A percentile compares a stretch with the other conserved stretches of the same genome.
Conservation (phyloP, 176 grass and related monocot species). For the Aegilops tauschii region DNA sequence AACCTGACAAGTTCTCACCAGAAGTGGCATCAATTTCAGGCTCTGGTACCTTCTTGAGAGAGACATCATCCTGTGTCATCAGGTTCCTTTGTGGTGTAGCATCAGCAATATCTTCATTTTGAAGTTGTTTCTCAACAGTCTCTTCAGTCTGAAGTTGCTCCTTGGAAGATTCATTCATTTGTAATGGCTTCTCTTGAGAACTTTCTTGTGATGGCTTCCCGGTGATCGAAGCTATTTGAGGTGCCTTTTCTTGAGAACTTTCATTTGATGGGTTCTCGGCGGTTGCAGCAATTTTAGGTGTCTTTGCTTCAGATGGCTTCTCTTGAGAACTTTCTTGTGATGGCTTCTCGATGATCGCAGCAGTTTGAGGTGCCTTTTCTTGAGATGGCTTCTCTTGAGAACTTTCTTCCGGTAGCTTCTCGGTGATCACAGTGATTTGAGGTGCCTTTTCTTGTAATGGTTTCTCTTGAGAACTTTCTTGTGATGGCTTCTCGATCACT, state of each 20-base stretch:
- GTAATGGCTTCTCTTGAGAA: conserved; percentile 14
- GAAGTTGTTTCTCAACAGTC: conserved; percentile 19
- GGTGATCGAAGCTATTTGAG: not conserved
- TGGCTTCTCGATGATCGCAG: not conserved
- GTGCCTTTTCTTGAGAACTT: conserved; percentile 8
- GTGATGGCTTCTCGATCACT: conserved; percentile 2
- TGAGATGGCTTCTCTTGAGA: conserved; percentile 14
- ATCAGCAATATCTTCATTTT: conserved; percentile 15
- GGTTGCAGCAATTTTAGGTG: not conserved
- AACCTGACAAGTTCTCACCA: not conserved
- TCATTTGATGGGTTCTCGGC: not conserved
- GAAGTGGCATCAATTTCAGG: conserved; percentile 24
- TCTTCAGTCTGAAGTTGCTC: conserved; percentile 36
- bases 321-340: conserved; percentile 14
- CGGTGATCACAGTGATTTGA: not conserved
- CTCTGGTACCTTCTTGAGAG: not conserved
- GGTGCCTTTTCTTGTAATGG: not conserved
- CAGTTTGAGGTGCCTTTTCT: conserved; percentile 7
- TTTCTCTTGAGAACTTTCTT: not conserved
- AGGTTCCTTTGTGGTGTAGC: not conserved
- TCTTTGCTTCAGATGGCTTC: conserved; percentile 7
- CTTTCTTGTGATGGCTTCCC: conserved; percentile 10
- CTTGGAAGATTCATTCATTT: conserved; percentile 29
- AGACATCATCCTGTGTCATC: not conserved
- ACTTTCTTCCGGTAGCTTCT: conserved; percentile 34